Percentiles rank a stretch among this genome's conserved stretches.
phyloP scores from a whole-genome alignment of 345 rosid species.

The Citrus mangshanensis region DNA sequence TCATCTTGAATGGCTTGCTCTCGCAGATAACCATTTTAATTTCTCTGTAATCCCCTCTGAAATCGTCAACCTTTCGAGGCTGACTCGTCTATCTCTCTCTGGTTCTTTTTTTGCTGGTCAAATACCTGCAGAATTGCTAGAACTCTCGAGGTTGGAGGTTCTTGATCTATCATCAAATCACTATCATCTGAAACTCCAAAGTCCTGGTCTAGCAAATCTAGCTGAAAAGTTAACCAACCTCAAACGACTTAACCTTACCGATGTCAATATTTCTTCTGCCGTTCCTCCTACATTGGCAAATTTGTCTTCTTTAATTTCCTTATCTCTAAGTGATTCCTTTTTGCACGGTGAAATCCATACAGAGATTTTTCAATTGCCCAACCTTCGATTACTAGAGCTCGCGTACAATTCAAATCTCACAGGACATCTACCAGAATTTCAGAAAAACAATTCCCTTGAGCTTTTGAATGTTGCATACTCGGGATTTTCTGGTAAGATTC shows the following conservation, averaged over 20 bases:
- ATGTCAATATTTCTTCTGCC: not conserved
- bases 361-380: not conserved
- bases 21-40: not conserved
- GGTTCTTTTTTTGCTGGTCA: not conserved
- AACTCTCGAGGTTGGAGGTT: not conserved
- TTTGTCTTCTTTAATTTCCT: not conserved
- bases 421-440: not conserved
- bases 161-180: conserved; percentile 4
- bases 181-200: not conserved
- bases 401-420: not conserved
- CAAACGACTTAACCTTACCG: not conserved
- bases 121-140: not conserved
- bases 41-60: not conserved
- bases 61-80: not conserved
- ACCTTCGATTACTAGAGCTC: not conserved
- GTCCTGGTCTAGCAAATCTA: not conserved
- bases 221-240: not conserved
- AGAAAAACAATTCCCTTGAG: not conserved
- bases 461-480: accelerated
- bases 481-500: not conserved
- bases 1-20: conserved; percentile 9
- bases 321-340: not conserved
- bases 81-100: not conserved
- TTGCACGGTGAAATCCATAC: not conserved
- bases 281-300: not conserved